Base-by-base conservation (phyloP, 2,329 filamentous ascomycete species). In the Diaporthe nobilis region DNA sequence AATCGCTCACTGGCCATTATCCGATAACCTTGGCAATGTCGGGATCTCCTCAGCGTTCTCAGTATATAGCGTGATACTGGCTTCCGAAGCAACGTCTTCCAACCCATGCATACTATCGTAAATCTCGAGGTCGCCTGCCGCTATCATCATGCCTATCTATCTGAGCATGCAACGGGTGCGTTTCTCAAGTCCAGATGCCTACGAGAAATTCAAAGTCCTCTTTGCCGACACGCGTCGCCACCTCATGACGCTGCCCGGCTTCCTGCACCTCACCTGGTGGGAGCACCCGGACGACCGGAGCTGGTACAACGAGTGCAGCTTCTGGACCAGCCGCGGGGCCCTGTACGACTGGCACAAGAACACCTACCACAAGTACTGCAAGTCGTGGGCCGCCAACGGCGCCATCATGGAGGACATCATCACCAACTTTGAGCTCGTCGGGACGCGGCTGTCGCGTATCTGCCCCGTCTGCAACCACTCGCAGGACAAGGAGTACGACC, bases 361-460 rank as follows among this genome's bases (percentile, higher is more conserved):
- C n/a, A 73, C 71, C 13, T 73, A 73, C n/a, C 71, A 73, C 71
- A 73, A 73, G 60, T 73, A 68, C 34, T 73, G 71, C 60, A 73
- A 68, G 42, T 9, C 71, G 20, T 73, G 71, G 71, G 60, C 60
- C 39, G 57, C 60, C 20, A 73, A 73, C n/a, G 60, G 71, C 31
- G 71, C 71, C 47, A 73, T 73, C 9, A 73, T 73, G 71, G 71
- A 73, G 42, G 60, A 68, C 37, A 42, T 73, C 15, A 73, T 73
- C 31, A 73, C 71, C 25, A 73, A 68, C 20, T 73, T 73, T 15
- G 71, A 73, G 31, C 71, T 73, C 17, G 58, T 73, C 6, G 71
- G 71, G 4, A 73, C 71, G n/a, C 34, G 71, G 28, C 58, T 68
- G 22, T 47, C 68, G 20, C 71, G 71, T 15, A 22, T 73, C 2